Conservation (phyloP, 495 filamentous ascomycete genomes). For the Podospora anserina region DNA sequence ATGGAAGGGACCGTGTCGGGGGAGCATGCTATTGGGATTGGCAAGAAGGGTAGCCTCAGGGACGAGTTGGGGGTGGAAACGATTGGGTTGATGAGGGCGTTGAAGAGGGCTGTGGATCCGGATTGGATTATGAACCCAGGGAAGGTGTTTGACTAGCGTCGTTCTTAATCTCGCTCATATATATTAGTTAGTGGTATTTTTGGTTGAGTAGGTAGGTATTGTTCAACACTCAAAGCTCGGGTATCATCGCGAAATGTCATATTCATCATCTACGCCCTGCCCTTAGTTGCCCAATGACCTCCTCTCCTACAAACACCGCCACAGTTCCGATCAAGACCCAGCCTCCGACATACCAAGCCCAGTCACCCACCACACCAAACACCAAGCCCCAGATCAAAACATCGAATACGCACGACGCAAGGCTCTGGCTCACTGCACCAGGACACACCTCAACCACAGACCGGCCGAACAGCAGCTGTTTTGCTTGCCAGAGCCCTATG, state of each 20-base stretch:
- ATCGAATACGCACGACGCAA: neutral
- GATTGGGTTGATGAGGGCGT: slow-evolving; percentile 31
- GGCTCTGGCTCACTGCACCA: neutral
- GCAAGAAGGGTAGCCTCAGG: slow-evolving; percentile 33
- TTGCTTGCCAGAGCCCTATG: neutral
- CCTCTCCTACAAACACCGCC: slow-evolving; percentile 3
- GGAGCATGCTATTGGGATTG: slow-evolving; percentile 39
- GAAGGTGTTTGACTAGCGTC: slow-evolving; percentile 33
- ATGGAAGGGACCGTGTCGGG: slow-evolving; percentile 41
- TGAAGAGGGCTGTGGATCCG: slow-evolving; percentile 35
- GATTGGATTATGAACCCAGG: slow-evolving; percentile 39
- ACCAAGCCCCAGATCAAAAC: neutral
- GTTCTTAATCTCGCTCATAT: no score
- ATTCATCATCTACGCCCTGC: neutral
- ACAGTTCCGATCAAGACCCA: neutral
- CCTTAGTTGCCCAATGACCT: slow-evolving; percentile 1
- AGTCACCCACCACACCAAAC: neutral
- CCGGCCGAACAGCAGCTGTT: neutral
- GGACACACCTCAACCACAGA: neutral
- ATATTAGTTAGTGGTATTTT: no score
- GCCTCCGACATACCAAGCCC: neutral
- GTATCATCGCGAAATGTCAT: neutral
- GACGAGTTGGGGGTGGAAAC: slow-evolving; percentile 34
- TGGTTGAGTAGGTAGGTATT: no score
- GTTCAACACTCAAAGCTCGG: no score